Evolutionary conservation across 78 protist genomes (phyloP), one percentile per base, ranked within the genome.

Genomic region (Mastigamoeba balamuthi): DNA sequence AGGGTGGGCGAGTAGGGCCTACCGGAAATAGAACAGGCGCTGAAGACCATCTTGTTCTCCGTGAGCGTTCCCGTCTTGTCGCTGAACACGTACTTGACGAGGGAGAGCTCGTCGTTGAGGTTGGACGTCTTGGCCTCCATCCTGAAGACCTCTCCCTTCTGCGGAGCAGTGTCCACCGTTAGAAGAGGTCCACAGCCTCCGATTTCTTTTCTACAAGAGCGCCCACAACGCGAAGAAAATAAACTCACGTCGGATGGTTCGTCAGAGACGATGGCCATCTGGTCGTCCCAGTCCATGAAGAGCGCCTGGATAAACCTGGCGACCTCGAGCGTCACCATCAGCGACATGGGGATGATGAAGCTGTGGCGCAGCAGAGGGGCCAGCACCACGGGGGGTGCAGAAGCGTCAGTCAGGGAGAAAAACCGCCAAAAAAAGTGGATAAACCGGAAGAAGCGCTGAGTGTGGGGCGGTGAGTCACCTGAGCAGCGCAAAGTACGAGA

Each of bases 11-110:
- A n/a, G n/a, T n/a, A n/a, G n/a, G n/a, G n/a, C 17, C 17, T 48
- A 69, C 83, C 86, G 40, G 33, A 37, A 1, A 77, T 74, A 39
- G 76, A 79, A 33, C 81, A 84, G 37, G 48, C 44, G 30, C 73
- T 33, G 78, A 75, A 77, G 23, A 40, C 64, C 88, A 86, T 86
- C 65, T 30, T 30, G 38, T 86, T 76, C 39, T 77, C 76, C 39
- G 83, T 75, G 6, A 86, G 74, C 29, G 83, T 86, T 29, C 91
- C 91, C 23, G 91, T 86, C 70, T 86, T 86, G 64, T 86, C 91
- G 4, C 69, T 52, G 29, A 86, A 82, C 0, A 86, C 42, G 72
- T 82, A 82, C 41, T 82, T 80, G 17, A 86, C 81, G 25, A 53
- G 65, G 2, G 79, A 75, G 5, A 84, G 35, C 40, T 84, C 89